phyloP scores from a whole-genome alignment of 495 filamentous ascomycete genomes.

The Neurospora sp. region DNA sequence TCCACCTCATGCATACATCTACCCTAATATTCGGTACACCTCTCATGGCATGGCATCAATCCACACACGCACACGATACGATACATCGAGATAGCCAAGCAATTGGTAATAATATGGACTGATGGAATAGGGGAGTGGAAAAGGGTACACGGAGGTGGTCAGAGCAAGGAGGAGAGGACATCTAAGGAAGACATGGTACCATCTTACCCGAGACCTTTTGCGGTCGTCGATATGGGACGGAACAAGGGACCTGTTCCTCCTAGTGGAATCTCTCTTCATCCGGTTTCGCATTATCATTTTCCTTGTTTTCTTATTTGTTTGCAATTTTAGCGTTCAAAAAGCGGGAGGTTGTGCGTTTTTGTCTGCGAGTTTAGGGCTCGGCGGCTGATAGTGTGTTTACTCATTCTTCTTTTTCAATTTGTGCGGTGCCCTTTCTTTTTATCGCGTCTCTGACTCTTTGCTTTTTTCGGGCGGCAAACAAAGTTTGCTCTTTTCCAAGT shows the following conservation, averaged over 20 bases:
- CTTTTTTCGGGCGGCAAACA: not conserved
- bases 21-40: not conserved
- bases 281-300: not conserved
- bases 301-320: not conserved
- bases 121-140: not conserved
- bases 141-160: not conserved
- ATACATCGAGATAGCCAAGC: not conserved
- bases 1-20: not conserved
- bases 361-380: not conserved
- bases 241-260: not conserved
- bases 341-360: not conserved
- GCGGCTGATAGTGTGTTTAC: not conserved
- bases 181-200: not conserved
- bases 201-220: not conserved
- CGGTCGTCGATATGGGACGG: not conserved
- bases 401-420: not conserved
- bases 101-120: not conserved
- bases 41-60: not conserved
- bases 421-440: not conserved
- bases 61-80: not conserved
- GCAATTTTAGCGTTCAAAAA: not conserved
- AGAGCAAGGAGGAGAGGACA: not conserved
- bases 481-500: not conserved
- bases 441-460: not conserved
- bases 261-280: not conserved